Conservation (phyloP, 345 rosid species). For the Linum trigynum region DNA sequence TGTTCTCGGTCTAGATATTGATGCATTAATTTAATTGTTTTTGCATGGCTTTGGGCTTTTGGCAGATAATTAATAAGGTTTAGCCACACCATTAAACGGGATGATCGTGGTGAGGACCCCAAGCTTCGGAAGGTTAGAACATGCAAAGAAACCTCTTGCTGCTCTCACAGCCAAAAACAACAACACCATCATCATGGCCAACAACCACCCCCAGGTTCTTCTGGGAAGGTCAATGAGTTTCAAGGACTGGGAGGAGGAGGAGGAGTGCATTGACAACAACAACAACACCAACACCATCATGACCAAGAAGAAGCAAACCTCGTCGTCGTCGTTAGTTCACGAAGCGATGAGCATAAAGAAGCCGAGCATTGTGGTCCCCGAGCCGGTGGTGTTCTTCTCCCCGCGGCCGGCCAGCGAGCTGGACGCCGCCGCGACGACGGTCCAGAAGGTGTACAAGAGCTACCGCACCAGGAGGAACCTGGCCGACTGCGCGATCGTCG, state of each 20-base stretch:
- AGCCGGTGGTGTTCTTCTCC: conserved; percentile 35
- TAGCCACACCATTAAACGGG: conserved; percentile 14
- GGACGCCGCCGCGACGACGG: conserved; percentile 48
- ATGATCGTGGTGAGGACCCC: conserved; percentile 21
- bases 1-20: no score
- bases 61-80: no score
- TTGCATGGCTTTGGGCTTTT: no score
- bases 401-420: conserved; percentile 54
- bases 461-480: conserved; percentile 45
- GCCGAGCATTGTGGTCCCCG: conserved; percentile 40
- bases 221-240: conserved; percentile 34
- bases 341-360: conserved; percentile 25
- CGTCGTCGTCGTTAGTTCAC: conserved; percentile 15
- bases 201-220: conserved; percentile 14
- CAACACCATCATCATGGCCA: conserved; percentile 16
- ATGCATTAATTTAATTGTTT: no score
- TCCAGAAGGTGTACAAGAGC: conserved; percentile 43
- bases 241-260: conserved; percentile 24
- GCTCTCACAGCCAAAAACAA: conserved; percentile 26
- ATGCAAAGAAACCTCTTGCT: conserved; percentile 16
- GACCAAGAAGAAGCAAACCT: conserved; percentile 12
- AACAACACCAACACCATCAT: conserved; percentile 7
- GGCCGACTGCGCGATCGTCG: conserved; percentile 68
- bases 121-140: conserved; percentile 19
- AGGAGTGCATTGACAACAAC: neutral